Base-by-base conservation (phyloP, 192 early-diverging fungal species). In the Neocallimastix lanati region DNA sequence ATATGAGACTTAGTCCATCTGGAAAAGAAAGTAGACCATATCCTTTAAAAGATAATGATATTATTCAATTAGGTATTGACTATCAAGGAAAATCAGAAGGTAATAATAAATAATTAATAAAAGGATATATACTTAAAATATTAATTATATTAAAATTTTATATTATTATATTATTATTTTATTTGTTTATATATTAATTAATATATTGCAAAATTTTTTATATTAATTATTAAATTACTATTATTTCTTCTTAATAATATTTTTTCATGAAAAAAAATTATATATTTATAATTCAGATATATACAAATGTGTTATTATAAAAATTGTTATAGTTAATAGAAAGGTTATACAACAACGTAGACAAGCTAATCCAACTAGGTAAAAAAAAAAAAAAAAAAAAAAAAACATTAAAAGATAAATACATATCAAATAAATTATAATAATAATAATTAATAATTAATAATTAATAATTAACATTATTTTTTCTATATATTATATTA, bases 41-140 rank as follows among this genome's bases (percentile, higher is more conserved):
- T 80, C 83, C 86, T 25, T 78, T 88, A 37, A 92, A 93, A 78
- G 91, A 95, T 85, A 95, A 95, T 13, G 97, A 99, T 84, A 88
- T 99, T 28, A 86, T 99, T 78, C 96, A 99, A 87, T 88, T 99
- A 29, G 97, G 97, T 30, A 93, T 97, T 21, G 97, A 99, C 81
- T 98, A 98, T 83, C 95, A 96, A 86, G 96, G 95, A 76, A 89
- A 94, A 33, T 90, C 88, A 27, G 91, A 96, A 86, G 92, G 92
- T 91, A 80, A 82, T 35, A 29, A 67, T 25, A 30, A 29, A 0
- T n/a, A 21, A 29, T 29, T 12, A 35, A 76, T 78, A 77, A 6
- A 33, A 33, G 11, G 3, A 67, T 67, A n/a, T 37, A 37, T 37
- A 37, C 13, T 6, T 33, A 33, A 6, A 6, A 33, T 33, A 33